phyloP scores from a whole-genome alignment of 2,329 filamentous ascomycete genomes.

The Huntiella decipiens region DNA sequence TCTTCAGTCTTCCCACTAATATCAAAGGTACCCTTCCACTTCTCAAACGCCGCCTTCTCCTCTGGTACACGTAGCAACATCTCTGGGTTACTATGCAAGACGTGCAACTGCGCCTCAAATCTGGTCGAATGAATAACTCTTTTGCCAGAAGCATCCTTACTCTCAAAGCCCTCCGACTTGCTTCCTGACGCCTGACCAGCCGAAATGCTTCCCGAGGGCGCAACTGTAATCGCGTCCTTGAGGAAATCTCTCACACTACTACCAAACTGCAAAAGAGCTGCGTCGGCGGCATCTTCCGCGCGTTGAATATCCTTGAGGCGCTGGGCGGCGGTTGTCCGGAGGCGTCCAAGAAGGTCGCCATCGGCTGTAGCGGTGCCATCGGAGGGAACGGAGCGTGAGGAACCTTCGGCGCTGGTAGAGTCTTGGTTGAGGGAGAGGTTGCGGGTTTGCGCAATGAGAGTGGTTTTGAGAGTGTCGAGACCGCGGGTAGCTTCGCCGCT shows the following conservation, averaged over 20 bases:
- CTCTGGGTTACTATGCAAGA: conserved; percentile 71
- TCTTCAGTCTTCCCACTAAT: conserved; percentile 68
- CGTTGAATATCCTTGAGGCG: conserved; percentile 74
- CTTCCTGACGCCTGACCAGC: conserved; percentile 26
- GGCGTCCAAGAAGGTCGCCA: conserved; percentile 52
- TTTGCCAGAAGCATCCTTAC: conserved; percentile 76
- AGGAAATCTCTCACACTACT: conserved; percentile 78
- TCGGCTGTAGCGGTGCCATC: conserved; percentile 24
- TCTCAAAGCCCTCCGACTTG: conserved; percentile 71
- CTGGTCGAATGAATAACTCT: conserved; percentile 85
- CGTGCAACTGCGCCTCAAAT: conserved; percentile 88
- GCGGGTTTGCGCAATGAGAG: conserved; percentile 54
- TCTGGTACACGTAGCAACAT: conserved; percentile 69
- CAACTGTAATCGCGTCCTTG: conserved; percentile 73
- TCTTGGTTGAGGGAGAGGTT: conserved; percentile 45
- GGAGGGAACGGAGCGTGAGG: conserved; percentile 15
- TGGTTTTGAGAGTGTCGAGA: conserved; percentile 48
- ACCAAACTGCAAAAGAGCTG: conserved; percentile 81
- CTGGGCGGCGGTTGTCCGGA: conserved; percentile 61
- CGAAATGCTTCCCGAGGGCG: conserved; percentile 43
- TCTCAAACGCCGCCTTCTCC: conserved; percentile 47
- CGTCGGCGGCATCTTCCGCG: conserved; percentile 90
- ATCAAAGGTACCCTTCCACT: conserved; percentile 58
- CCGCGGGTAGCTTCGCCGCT: conserved; percentile 68
- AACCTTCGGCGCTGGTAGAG: conserved; percentile 9